These are phyloP conservation scores for Lasiodiplodia theobromae DNA, from an alignment of 2,329 filamentous ascomycete species.

Conservation along the genomic window DNA sequence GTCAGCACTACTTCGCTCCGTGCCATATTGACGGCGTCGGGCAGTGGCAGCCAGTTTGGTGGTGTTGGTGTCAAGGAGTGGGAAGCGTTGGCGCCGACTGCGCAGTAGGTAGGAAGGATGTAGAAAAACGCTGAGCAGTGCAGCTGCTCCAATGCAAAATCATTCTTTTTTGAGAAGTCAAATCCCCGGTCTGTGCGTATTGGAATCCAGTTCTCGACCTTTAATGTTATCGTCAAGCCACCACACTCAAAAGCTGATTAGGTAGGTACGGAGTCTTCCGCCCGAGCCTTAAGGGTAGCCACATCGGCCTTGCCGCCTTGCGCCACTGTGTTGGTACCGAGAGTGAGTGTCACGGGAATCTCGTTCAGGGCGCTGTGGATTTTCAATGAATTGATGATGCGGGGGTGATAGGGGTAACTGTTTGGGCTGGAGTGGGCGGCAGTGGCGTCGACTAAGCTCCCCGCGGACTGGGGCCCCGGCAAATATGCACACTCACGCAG, in stretches of 20 bases:
- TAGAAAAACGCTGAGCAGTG: not conserved
- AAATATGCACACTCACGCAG: not conserved
- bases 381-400: too few relatives aligned
- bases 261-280: too few relatives aligned
- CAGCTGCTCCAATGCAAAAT: not conserved
- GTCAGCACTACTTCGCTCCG: conserved; percentile 28
- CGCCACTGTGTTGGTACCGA: too few relatives aligned
- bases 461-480: not conserved
- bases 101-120: not conserved
- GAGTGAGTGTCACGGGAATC: too few relatives aligned
- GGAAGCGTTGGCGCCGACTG: conserved; percentile 31
- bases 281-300: too few relatives aligned
- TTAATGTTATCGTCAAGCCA: too few relatives aligned
- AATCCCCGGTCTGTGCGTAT: too few relatives aligned
- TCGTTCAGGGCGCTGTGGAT: too few relatives aligned
- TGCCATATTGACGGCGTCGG: conserved; percentile 30
- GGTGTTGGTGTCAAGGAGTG: conserved; percentile 33
- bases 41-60: conserved; percentile 27
- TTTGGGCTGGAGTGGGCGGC: not conserved
- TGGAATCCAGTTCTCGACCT: too few relatives aligned
- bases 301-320: too few relatives aligned
- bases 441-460: not conserved
- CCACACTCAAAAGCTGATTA: too few relatives aligned
- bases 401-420: too few relatives aligned
- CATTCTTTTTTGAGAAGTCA: not conserved